Evolutionary conservation across 257 asterid species (phyloP), one percentile per base, ranked within the genome.

Genomic region (Rubia yunnanensis): DNA sequence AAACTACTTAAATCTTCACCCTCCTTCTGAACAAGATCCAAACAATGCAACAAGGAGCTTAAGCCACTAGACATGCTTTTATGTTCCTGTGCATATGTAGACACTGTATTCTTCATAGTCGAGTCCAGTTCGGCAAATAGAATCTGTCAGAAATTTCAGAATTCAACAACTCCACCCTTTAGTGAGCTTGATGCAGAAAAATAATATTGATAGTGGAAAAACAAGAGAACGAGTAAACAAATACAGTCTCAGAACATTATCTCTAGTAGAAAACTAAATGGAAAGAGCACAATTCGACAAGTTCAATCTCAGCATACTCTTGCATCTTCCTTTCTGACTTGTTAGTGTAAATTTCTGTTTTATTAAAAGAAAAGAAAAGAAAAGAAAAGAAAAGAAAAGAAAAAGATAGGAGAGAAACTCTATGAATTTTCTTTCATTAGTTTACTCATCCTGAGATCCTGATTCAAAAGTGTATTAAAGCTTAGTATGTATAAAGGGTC

Each of bases 51-150:
- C 73, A 81, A 67, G 31, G 79, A 78, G 58, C 20, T 57, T 15
- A 57, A 57, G 59, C 57, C 74, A 50, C 78, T 89, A 65, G 82
- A 87, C 59, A 91, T 83, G 69, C 80, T 35, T 68, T 70, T 80
- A 80, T 91, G 95, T 68, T 88, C 96, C 58, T 88, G 81, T 15
- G 85, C 68, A 78, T 86, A 85, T 17, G 89, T 72, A 27, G 79
- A 69, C 61, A 79, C 87, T 73, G 83, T 85, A 67, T 88, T 86
- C 85, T 91, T 84, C 23, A 88, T 84, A 67, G 75, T 80, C 35
- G 72, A 81, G 74, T 88, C 96, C 64, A 91, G 81, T 38, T 95
- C 89, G 72, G 74, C 85, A 85, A 91, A 91, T 65, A 91, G 83
- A 56, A 91, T 92, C 98, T 91, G 88, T 65, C 70, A 79, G 53